Conservation (phyloP, 2,329 filamentous ascomycete species). For the Fusarium napiforme region DNA sequence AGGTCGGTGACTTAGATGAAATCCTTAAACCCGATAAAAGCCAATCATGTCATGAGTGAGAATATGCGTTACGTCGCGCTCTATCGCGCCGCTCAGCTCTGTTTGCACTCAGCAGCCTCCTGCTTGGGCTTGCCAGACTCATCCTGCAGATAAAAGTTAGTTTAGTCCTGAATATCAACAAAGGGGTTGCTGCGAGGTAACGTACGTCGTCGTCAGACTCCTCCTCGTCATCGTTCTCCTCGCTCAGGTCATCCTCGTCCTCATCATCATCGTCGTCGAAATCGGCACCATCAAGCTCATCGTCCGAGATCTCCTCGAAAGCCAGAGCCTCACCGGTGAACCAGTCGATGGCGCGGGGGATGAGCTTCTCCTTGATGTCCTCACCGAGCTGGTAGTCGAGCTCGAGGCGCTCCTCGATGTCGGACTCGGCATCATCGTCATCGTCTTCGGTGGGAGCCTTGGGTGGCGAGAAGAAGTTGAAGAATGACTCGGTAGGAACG, state of each 20-base stretch:
- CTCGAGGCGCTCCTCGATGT: conserved; percentile 97
- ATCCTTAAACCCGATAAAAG: conserved; percentile 38
- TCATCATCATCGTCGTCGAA: conserved; percentile 94
- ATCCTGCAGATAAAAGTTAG: conserved; percentile 65
- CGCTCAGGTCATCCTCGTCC: conserved; percentile 86
- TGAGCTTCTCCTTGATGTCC: conserved; percentile 99
- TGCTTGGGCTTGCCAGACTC: conserved; percentile 91
- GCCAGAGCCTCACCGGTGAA: conserved; percentile 98
- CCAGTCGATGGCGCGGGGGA: conserved; percentile 98
- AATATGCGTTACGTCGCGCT: conserved; percentile 42
- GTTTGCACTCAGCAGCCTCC: conserved; percentile 95
- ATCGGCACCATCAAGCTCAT: conserved; percentile 84
- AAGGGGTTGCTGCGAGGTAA: neutral
- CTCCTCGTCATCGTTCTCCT: conserved; percentile 85
- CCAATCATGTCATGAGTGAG: conserved; percentile 43
- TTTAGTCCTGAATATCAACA: neutral
- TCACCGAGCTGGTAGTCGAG: conserved; percentile 98
- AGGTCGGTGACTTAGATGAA: conserved; percentile 40
- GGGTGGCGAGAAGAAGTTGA: conserved; percentile 98
- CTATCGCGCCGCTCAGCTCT: conserved; percentile 73
- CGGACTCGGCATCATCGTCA: conserved; percentile 81
- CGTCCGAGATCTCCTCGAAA: conserved; percentile 89
- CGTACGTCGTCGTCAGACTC: conserved; percentile 82
- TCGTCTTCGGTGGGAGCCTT: conserved; percentile 79
- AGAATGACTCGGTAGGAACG: conserved; percentile 97